Evolutionary conservation across 169 alveolate genomes (phyloP).

Genomic region (Plasmodium falciparum): DNA sequence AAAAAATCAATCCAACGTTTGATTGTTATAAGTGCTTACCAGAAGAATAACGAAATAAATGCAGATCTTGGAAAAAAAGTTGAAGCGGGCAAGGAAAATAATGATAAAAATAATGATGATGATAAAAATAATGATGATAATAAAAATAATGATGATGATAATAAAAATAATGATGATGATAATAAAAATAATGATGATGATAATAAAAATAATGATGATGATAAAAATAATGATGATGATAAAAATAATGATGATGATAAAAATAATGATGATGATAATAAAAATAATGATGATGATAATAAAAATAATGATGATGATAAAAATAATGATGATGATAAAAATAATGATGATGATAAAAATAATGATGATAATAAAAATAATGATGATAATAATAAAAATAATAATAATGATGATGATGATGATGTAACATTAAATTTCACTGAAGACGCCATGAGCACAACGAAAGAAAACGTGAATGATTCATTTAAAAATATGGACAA

Average conservation of each 20-base stretch:
- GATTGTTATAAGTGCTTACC: constrained; percentile 26
- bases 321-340: background rate
- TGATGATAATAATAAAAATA: background rate
- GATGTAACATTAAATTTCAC: no score
- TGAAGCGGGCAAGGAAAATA: background rate
- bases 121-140: background rate
- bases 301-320: no score
- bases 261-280: no score
- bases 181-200: background rate
- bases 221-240: no score
- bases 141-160: background rate
- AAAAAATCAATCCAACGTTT: constrained; percentile 23
- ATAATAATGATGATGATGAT: background rate
- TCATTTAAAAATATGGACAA: no score
- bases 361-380: no score
- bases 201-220: background rate
- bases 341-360: background rate
- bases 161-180: background rate
- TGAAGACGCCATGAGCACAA: no score
- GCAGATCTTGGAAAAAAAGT: no score
- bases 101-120: no score
- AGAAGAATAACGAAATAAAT: background rate
- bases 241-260: no score
- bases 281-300: background rate
- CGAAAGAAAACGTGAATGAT: no score